Evolutionary conservation across 2,329 filamentous ascomycete species (phyloP), one percentile per base, ranked within the genome.

Genomic region (Trichoderma guizhouense): DNA sequence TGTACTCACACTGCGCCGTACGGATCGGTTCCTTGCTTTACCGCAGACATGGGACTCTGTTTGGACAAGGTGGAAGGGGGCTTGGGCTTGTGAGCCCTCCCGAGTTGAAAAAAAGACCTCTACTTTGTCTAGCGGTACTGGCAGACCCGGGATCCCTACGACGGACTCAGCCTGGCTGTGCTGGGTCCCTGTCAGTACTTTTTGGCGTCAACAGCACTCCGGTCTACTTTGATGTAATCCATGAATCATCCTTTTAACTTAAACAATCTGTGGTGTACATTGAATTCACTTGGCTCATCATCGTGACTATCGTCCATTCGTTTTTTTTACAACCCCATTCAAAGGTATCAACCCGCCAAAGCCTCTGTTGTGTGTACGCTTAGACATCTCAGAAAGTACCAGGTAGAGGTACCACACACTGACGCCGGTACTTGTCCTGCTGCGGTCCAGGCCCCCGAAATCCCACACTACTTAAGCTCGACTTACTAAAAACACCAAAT

Each of bases 401-500:
- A 39, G 36, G 36, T 43, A 58, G 26, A 32, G 47, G 47, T 53
- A 53, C 43, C 47, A 24, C 43, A 47, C 9, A 24, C 47, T 53
- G 47, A 53, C 21, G 47, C 21, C 47, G 47, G 47, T 53, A 53
- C 47, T 53, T 53, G n/a, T 14, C 43, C 43, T 53, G n/a, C 47
- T 14, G n/a, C 61, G 69, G 61, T 66, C 69, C 32, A 71, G 51
- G 61, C 47, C 61, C 69, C 69, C 60, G 24, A 62, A 71, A 63
- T 64, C 69, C 69, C 69, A 58, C 69, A 66, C 61, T 34, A 47
- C 53, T 51, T 28, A 71, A 64, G 65, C 58, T 67, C 61, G 61
- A 62, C 77, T 78, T 75, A 77, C 65, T 67, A 53, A 69, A 58
- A 53, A 24, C 21, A 24, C 47, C 47, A 76, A 71, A 76, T 75